Percentiles rank a stretch among this genome's conserved stretches.
phyloP scores from a whole-genome alignment of 2,329 filamentous ascomycete genomes.

The Purpureocillium takamizusanense region DNA sequence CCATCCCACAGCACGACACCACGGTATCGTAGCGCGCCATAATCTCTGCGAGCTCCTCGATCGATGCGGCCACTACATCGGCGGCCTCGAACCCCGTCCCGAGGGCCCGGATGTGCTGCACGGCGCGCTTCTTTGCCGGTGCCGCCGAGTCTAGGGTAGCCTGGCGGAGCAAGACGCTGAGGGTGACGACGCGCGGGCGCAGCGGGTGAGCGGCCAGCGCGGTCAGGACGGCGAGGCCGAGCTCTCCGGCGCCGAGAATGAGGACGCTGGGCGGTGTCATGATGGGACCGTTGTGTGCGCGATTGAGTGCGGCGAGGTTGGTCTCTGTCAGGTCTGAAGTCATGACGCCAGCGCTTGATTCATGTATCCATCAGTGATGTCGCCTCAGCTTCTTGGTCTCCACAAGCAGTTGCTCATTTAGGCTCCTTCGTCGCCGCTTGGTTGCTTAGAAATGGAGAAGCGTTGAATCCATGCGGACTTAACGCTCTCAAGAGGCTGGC shows the following conservation, averaged over 20 bases:
- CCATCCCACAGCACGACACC: constrained; percentile 54
- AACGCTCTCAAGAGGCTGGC: too few relatives aligned
- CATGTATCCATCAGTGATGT: too few relatives aligned
- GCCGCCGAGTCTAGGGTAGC: constrained; percentile 30
- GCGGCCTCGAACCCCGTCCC: constrained; percentile 32
- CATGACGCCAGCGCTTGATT: too few relatives aligned
- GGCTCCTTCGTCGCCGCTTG: background rate
- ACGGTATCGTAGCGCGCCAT: constrained; percentile 43
- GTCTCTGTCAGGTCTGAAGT: constrained; percentile 4
- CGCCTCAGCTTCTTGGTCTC: too few relatives aligned
- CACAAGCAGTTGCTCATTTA: too few relatives aligned
- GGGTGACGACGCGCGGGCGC: constrained; percentile 17
- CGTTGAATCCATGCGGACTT: too few relatives aligned
- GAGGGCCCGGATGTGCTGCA: constrained; percentile 24
- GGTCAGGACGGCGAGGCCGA: constrained; percentile 47
- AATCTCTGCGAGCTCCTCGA: constrained; percentile 26
- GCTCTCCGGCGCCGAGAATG: constrained; percentile 58
- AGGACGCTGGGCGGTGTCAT: constrained; percentile 32
- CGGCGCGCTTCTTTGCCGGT: constrained; percentile 23
- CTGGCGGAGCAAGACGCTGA: constrained; percentile 46
- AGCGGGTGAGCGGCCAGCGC: constrained; percentile 38
- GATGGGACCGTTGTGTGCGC: constrained; percentile 2
- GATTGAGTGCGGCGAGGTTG: constrained; percentile 7
- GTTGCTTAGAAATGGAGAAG: constrained; percentile 1
- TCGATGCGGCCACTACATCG: constrained; percentile 30